These are phyloP conservation scores for Leccinum griseonigrum DNA, from an alignment of 1,284 basidiomycete genomes.

Conservation along the genomic window DNA sequence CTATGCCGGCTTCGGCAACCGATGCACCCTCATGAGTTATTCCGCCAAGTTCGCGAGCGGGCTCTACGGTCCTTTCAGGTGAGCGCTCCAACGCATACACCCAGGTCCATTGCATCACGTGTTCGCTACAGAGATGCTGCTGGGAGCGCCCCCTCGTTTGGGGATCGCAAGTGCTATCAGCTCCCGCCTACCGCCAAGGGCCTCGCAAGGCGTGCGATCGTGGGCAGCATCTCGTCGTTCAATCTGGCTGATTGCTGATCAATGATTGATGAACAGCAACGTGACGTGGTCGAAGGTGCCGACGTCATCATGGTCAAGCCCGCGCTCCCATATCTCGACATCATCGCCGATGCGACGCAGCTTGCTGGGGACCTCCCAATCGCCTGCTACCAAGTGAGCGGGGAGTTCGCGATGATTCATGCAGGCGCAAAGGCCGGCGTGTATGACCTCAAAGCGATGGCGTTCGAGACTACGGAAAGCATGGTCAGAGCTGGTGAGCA, in stretches of 20 bases:
- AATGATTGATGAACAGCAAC: slow-evolving; percentile 52
- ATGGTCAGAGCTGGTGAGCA: slow-evolving; percentile 86
- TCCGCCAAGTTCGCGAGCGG: slow-evolving; percentile 98
- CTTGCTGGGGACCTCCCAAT: slow-evolving; percentile 86
- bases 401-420: slow-evolving; percentile 96
- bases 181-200: slow-evolving; percentile 88
- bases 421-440: slow-evolving; percentile 93
- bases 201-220: slow-evolving; percentile 90
- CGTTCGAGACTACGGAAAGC: slow-evolving; percentile 88
- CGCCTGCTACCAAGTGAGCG: slow-evolving; percentile 95
- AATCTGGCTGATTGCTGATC: background rate
- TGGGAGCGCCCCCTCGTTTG: slow-evolving; percentile 91
- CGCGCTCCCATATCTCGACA: slow-evolving; percentile 92
- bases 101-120: slow-evolving; percentile 1
- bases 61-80: slow-evolving; percentile 98
- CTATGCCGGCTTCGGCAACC: slow-evolving; percentile 79
- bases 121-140: slow-evolving; percentile 77
- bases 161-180: slow-evolving; percentile 97
- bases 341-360: slow-evolving; percentile 85
- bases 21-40: slow-evolving; percentile 94
- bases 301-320: slow-evolving; percentile 99
- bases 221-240: slow-evolving; percentile 38
- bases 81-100: slow-evolving; percentile 21
- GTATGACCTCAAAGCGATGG: slow-evolving; percentile 90
- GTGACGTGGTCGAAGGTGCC: slow-evolving; percentile 91